These are phyloP conservation scores for Mallotus nudiflorus DNA, from an alignment of 345 rosid species.

Conservation along the genomic window DNA sequence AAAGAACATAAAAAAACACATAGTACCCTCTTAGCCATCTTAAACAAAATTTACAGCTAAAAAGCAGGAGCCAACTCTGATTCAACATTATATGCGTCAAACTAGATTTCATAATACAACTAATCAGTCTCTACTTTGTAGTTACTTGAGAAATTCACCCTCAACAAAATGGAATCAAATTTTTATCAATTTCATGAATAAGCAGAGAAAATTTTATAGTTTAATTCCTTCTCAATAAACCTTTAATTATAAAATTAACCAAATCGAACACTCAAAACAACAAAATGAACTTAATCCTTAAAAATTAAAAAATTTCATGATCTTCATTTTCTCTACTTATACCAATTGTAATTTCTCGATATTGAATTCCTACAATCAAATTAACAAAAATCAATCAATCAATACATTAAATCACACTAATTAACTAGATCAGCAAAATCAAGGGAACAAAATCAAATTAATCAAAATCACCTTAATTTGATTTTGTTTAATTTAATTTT, in stretches of 20 bases:
- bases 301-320: slow-evolving; percentile 48
- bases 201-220: neutral
- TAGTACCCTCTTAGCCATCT: neutral
- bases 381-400: neutral
- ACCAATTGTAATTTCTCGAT: slow-evolving; percentile 92
- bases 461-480: neutral
- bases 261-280: neutral
- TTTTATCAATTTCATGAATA: neutral
- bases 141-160: neutral
- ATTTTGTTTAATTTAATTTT: no score
- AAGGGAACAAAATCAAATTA: neutral
- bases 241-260: neutral
- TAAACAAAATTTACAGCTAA: neutral
- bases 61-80: neutral
- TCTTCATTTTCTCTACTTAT: slow-evolving; percentile 99
- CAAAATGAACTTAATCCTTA: neutral
- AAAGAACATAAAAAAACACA: neutral
- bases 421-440: neutral
- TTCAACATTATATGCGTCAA: neutral
- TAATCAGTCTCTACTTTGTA: neutral
- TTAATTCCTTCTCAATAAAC: neutral
- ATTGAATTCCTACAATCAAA: slow-evolving; percentile 75
- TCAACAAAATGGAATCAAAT: neutral
- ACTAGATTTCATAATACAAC: no score
- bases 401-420: no score